Evolutionary conservation across 352 stramenopile genomes (phyloP), one percentile per base, ranked within the genome.

Genomic region (Pythium periplocum): DNA sequence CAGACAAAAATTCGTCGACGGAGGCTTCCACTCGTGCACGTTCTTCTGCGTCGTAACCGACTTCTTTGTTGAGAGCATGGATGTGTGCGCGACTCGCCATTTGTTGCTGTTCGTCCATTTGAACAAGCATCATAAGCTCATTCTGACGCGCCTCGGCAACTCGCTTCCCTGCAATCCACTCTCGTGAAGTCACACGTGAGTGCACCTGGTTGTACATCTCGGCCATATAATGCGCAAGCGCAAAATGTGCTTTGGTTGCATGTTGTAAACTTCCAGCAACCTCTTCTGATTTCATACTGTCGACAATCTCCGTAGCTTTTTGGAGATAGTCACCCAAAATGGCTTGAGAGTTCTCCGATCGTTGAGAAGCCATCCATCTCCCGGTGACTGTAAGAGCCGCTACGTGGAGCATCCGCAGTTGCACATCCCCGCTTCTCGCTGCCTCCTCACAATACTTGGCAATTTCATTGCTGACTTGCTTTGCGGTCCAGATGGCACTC

Each of bases 291-390:
- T 73, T 62, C 46, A 92, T 75, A 1, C 46, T 45, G 30, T 75
- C 71, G 6, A 92, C 74, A 31, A 90, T 75, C 1, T 75, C 53
- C 0, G 82, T 85, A 43, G 93, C 91, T 54, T 86, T 87, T 45
- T 90, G 66, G 32, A 98, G 86, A 61, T 95, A 98, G 0, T 88
- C 78, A n/a, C 96, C 82, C 2, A 98, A 69, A 69, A 98, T 96
- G n/a, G 83, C 69, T 68, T 89, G 78, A 6, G 85, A 95, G 62
- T 82, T 87, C 57, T 98, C 91, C 1, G 93, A 92, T 50, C 94
- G 92, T 60, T 98, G 89, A 52, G 89, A 87, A 17, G 87, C 86
- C 62, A 98, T 88, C 95, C 94, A 98, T 45, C 90, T 87, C 11
- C 94, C 93, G 42, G 89, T 96, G 6, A 81, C 71, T 3, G 82